A percentile compares a stretch with the other conserved stretches of the same genome.
Evolutionary conservation across 2,329 filamentous ascomycete genomes (phyloP).

Genomic region (Sarocladiaceae sp.): DNA sequence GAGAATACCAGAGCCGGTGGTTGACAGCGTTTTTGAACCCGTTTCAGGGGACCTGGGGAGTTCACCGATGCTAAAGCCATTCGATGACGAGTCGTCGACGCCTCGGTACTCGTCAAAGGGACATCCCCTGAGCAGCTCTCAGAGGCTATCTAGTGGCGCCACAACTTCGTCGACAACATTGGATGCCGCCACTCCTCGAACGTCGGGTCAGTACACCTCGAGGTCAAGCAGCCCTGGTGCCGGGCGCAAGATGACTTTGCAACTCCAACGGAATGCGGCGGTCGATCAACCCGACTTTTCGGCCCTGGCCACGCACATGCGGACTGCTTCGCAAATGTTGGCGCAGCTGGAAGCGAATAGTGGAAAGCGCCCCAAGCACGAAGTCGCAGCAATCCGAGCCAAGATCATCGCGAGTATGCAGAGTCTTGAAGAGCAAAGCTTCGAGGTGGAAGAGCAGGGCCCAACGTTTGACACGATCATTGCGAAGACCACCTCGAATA

Average conservation of each 20-base stretch:
- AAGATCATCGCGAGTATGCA: conserved; percentile 92
- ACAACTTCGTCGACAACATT: conserved; percentile 52
- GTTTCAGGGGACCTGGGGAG: conserved; percentile 70
- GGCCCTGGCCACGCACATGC: conserved; percentile 79
- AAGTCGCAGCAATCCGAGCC: conserved; percentile 76
- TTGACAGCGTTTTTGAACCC: conserved; percentile 81
- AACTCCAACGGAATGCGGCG: conserved; percentile 41
- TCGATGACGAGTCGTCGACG: conserved; percentile 38
- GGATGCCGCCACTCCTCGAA: conserved; percentile 59
- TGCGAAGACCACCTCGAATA: conserved; percentile 57
- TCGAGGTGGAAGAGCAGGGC: conserved; percentile 65
- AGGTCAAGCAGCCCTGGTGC: conserved; percentile 61
- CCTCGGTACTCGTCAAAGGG: conserved; percentile 18
- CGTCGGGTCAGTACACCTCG: conserved; percentile 59
- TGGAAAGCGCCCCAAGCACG: conserved; percentile 70
- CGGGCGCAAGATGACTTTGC: conserved; percentile 54
- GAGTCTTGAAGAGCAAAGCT: conserved; percentile 77
- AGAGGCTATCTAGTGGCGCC: conserved; percentile 55
- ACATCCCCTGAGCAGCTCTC: conserved; percentile 16
- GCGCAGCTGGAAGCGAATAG: conserved; percentile 75
- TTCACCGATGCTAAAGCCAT: conserved; percentile 59
- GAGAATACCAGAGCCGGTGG: conserved; percentile 34
- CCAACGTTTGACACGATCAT: conserved; percentile 81
- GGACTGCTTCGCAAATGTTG: conserved; percentile 80
- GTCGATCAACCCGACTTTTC: conserved; percentile 73